Conservation (phyloP, 75 land plant genomes). For the Chamaecyparis obtusa region DNA sequence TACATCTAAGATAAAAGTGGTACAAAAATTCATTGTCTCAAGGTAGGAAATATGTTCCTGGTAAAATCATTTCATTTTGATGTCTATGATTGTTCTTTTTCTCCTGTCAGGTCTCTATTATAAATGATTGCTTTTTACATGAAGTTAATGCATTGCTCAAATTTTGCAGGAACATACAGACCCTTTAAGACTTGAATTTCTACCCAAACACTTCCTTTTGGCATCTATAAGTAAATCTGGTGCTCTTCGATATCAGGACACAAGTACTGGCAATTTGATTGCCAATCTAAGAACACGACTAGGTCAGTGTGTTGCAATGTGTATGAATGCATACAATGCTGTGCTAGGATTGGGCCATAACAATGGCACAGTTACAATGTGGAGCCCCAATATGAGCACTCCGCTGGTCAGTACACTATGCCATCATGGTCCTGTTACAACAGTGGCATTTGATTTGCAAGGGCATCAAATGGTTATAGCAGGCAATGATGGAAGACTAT, state of each 20-base stretch:
- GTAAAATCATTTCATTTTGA: not conserved
- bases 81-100: not conserved
- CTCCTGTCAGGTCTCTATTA: not conserved
- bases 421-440: conserved; percentile 78
- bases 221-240: conserved; percentile 77
- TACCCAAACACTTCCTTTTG: conserved; percentile 83
- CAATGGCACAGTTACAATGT: conserved; percentile 89
- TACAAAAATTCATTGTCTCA: conserved; percentile 84
- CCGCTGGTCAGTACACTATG: conserved; percentile 83
- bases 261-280: conserved; percentile 72
- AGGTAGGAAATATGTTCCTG: conserved; percentile 31
- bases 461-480: conserved; percentile 93
- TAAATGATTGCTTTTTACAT: not conserved
- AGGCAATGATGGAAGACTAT: conserved; percentile 78
- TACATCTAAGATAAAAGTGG: conserved; percentile 86
- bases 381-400: conserved; percentile 83
- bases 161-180: conserved; percentile 72
- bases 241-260: conserved; percentile 82
- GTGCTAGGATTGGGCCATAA: conserved; percentile 86
- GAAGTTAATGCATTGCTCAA: not conserved
- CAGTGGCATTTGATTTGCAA: conserved; percentile 72
- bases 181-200: conserved; percentile 77
- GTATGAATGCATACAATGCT: conserved; percentile 84
- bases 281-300: conserved; percentile 56
- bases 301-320: conserved; percentile 73